These are phyloP conservation scores for Trypanosomatidae sp. DNA, from an alignment of 208 protist species.

Conservation along the genomic window DNA sequence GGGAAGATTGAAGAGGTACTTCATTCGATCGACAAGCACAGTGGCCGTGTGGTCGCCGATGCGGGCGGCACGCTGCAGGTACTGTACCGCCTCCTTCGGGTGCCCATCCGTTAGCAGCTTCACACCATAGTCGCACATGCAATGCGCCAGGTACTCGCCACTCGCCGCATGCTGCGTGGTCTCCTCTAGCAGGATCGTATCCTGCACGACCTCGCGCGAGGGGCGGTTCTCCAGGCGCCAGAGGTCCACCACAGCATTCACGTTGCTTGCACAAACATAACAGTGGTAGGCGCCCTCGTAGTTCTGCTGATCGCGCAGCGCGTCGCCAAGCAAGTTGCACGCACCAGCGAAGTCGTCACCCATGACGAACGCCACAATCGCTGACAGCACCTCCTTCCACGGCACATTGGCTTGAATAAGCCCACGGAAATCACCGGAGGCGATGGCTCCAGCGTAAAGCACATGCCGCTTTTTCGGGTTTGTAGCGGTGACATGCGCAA, in stretches of 20 bases:
- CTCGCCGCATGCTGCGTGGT: constrained; percentile 44
- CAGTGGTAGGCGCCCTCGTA: constrained; percentile 70
- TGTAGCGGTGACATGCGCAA: constrained; percentile 29
- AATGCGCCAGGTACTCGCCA: constrained; percentile 49
- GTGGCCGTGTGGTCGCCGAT: constrained; percentile 54
- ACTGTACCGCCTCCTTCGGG: constrained; percentile 40
- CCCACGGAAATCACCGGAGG: constrained; percentile 53
- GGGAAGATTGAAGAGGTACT: constrained; percentile 35
- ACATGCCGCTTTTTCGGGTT: constrained; percentile 65
- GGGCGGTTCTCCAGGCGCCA: constrained; percentile 49
- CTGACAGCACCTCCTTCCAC: constrained; percentile 78
- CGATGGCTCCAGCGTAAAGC: constrained; percentile 65
- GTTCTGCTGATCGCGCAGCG: constrained; percentile 46
- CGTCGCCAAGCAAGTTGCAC: constrained; percentile 63
- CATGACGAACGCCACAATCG: constrained; percentile 61
- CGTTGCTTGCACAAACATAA: constrained; percentile 77
- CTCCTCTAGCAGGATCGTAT: constrained; percentile 70
- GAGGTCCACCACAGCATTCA: constrained; percentile 68
- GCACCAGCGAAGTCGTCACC: constrained; percentile 63
- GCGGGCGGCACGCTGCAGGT: constrained; percentile 58
- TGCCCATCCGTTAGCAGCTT: constrained; percentile 48
- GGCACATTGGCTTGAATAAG: constrained; percentile 49
- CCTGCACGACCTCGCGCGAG: constrained; percentile 48
- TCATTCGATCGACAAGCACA: constrained; percentile 67
- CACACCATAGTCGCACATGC: constrained; percentile 57